Base-by-base conservation (phyloP, 192 early-diverging fungal genomes). In the Backusella tuberculispora region DNA sequence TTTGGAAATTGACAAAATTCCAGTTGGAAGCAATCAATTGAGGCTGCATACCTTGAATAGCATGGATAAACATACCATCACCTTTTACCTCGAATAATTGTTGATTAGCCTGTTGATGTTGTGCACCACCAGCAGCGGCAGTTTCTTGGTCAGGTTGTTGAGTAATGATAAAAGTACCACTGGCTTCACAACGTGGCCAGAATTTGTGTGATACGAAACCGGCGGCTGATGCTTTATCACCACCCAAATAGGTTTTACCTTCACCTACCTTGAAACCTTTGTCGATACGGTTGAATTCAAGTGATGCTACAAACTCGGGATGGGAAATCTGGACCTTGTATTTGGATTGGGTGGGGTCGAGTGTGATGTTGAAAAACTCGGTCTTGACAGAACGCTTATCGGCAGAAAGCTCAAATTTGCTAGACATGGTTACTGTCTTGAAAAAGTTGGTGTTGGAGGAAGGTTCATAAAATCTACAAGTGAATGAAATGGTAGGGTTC, bases 1-100 rank as follows among this genome's bases (percentile, higher is more conserved):
- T 85, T 42, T 93, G 91, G 78, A 98, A 94, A 74, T 92, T 90
- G 43, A 86, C 81, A 83, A 94, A 95, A 79, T 93, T 96, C 94
- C 95, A 98, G 79, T 90, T 88, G 46, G 89, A 87, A 14, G 90
- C 92, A 29, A 94, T 89, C 60, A 92, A 86, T 45, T 97, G 94
- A 34, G 96, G 95, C 74, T 92, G 89, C 85, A 94, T 93, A 76
- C 86, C 90, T 78, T 96, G 93, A 72, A 95, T 83, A 6, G 95
- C 97, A 65, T 96, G 92, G 38, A 95, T 87, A 82, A 94, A 96
- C 69, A 93, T 80, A 40, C 91, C 92, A 17, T 85, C 81, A 19
- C 95, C 94, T n/a, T 82, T 84, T 66, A 90, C 77, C 38, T 94
- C 91, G 70, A 88, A 84, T 34, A 86, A 79, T 40, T 85, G 76